A percentile compares a stretch with the other conserved stretches of the same genome.
Conservation (phyloP, 176 grass and related monocot species). For the Pontederia crassipes region DNA sequence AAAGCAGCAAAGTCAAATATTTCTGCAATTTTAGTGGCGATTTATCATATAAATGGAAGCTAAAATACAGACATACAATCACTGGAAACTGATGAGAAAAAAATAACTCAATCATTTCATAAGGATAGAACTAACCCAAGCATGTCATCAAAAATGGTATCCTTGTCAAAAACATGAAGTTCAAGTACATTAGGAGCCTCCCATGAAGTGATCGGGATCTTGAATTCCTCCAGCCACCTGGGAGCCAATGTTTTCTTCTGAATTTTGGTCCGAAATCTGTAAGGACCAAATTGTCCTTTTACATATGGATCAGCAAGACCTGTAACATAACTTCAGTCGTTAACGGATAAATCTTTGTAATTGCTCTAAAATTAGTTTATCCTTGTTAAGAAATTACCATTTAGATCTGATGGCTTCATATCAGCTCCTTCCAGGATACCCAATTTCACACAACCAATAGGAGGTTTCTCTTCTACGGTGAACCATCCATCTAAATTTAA, state of each 20-base stretch:
- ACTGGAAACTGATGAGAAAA: background rate
- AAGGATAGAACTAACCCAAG: conserved; percentile 56
- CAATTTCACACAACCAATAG: conserved; percentile 62
- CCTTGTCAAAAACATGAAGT: conserved; percentile 81
- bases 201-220: conserved; percentile 84
- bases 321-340: conserved; percentile 21
- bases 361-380: background rate
- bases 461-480: conserved; percentile 66
- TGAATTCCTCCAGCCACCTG: conserved; percentile 95
- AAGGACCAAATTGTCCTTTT: conserved; percentile 63
- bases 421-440: conserved; percentile 88
- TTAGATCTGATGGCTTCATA: conserved; percentile 92
- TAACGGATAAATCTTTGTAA: background rate
- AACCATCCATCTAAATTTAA: conserved; percentile 68
- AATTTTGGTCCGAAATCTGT: conserved; percentile 73
- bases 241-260: conserved; percentile 72
- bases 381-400: conserved; percentile 44
- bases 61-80: background rate
- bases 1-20: no score
- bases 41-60: background rate
- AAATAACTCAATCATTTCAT: background rate
- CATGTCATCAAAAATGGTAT: conserved; percentile 78
- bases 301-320: conserved; percentile 91
- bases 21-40: background rate
- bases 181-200: conserved; percentile 60